Evolutionary conservation across 1,284 basidiomycete species (phyloP).

Genomic region (Sparassis latifolia): DNA sequence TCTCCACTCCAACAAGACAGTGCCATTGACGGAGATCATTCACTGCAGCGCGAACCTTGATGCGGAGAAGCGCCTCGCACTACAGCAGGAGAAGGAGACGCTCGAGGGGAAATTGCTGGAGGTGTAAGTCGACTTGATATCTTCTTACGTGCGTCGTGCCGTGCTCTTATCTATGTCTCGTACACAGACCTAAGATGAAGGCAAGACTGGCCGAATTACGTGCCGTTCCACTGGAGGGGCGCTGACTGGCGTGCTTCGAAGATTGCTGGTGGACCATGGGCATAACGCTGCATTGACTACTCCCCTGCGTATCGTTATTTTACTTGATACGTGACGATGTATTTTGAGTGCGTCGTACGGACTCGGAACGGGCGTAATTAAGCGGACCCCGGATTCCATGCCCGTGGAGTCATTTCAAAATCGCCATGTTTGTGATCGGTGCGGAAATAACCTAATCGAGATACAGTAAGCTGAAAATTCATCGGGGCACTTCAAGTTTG

Average conservation of each 20-base stretch:
- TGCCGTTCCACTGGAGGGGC: slow-evolving; percentile 23
- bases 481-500: no score
- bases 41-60: slow-evolving; percentile 75
- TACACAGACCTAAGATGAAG: slow-evolving; percentile 69
- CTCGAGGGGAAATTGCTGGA: slow-evolving; percentile 76
- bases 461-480: no score
- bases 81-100: slow-evolving; percentile 92
- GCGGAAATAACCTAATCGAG: no score
- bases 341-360: no score
- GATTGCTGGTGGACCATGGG: no score
- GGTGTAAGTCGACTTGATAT: slow-evolving; percentile 46
- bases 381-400: no score
- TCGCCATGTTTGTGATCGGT: no score
- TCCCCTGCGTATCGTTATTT: neutral
- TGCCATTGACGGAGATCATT: neutral
- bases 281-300: neutral
- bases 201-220: slow-evolving; percentile 70
- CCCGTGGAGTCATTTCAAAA: no score
- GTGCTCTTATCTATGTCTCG: slow-evolving; percentile 3
- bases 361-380: no score
- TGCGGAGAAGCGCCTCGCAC: slow-evolving; percentile 83
- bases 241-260: neutral
- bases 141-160: neutral
- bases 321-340: neutral
- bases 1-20: neutral